phyloP scores from a whole-genome alignment of 2,329 filamentous ascomycete species.

The Calonectria pteridis region DNA sequence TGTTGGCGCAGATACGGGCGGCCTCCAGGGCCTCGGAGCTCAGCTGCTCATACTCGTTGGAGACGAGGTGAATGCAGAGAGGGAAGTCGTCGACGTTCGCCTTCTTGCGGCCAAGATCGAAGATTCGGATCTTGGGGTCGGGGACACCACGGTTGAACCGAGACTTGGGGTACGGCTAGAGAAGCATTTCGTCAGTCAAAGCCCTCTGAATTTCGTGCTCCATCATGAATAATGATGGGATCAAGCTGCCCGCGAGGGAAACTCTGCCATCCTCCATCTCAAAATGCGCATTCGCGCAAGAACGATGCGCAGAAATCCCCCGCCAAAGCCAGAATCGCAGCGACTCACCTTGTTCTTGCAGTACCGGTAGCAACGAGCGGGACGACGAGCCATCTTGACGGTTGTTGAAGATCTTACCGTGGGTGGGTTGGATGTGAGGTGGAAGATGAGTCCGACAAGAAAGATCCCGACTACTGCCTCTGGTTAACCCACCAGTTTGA shows the following conservation, averaged over 20 bases:
- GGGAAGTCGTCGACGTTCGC: conserved; percentile 99
- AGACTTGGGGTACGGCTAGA: conserved; percentile 96
- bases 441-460: conserved; percentile 46
- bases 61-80: conserved; percentile 98
- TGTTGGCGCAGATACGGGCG: conserved; percentile 99
- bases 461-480: conserved; percentile 46
- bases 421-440: conserved; percentile 53
- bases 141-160: conserved; percentile 99
- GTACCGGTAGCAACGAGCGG: conserved; percentile 99
- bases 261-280: conserved; percentile 27
- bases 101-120: conserved; percentile 98
- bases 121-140: conserved; percentile 91
- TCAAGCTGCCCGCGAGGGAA: conserved; percentile 4
- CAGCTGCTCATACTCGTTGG: conserved; percentile 99
- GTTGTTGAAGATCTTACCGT: conserved; percentile 61
- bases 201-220: conserved; percentile 2
- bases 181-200: conserved; percentile 33
- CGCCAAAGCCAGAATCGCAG: conserved; percentile 24
- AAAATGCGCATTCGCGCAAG: conserved; percentile 7
- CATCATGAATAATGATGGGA: conserved; percentile 18
- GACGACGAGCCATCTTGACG: conserved; percentile 98
- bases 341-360: conserved; percentile 99
- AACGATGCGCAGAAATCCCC: conserved; percentile 29
- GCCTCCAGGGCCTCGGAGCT: conserved; percentile 99
- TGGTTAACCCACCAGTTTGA: conserved; percentile 55